Percentiles rank a stretch among this genome's conserved stretches.
Evolutionary conservation across 352 stramenopile genomes (phyloP).

Genomic region (Pythium pyrilobum): DNA sequence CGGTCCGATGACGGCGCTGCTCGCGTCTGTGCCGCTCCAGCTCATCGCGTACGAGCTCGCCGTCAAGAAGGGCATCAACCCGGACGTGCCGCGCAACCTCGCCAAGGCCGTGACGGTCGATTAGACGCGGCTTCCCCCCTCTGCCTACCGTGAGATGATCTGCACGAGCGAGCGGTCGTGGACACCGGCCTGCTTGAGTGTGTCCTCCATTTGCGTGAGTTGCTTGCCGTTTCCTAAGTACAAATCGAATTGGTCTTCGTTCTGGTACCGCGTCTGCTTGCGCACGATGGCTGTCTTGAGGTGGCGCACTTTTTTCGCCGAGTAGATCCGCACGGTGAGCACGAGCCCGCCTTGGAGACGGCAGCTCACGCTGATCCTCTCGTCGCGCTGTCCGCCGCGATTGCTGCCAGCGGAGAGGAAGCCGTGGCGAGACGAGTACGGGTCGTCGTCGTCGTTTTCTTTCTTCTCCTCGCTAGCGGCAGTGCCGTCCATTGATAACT

Average conservation of each 20-base stretch:
- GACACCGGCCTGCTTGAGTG: constrained; percentile 29
- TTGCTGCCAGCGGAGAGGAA: neutral
- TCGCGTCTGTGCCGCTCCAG: constrained; percentile 95
- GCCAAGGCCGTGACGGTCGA: constrained; percentile 99
- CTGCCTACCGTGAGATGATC: constrained; percentile 24
- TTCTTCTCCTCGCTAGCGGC: neutral
- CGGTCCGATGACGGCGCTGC: constrained; percentile 94
- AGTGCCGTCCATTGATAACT: no score
- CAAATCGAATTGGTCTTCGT: constrained; percentile 49
- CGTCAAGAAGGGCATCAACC: constrained; percentile 96
- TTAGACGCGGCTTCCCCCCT: constrained; percentile 50
- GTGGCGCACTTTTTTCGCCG: constrained; percentile 37
- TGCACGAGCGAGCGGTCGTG: constrained; percentile 38
- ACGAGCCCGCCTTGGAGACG: constrained; percentile 52
- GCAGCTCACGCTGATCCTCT: constrained; percentile 42
- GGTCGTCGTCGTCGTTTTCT: neutral
- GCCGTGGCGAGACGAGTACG: neutral
- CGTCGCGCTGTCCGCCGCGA: neutral
- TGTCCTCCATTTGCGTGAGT: constrained; percentile 30
- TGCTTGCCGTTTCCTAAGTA: constrained; percentile 34
- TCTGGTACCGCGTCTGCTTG: constrained; percentile 39
- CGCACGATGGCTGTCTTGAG: constrained; percentile 44
- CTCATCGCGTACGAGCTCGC: constrained; percentile 98
- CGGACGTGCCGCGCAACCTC: constrained; percentile 97
- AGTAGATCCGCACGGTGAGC: constrained; percentile 32